Conservation (phyloP, 2,329 filamentous ascomycete genomes). For the Fonsecaea nubica region DNA sequence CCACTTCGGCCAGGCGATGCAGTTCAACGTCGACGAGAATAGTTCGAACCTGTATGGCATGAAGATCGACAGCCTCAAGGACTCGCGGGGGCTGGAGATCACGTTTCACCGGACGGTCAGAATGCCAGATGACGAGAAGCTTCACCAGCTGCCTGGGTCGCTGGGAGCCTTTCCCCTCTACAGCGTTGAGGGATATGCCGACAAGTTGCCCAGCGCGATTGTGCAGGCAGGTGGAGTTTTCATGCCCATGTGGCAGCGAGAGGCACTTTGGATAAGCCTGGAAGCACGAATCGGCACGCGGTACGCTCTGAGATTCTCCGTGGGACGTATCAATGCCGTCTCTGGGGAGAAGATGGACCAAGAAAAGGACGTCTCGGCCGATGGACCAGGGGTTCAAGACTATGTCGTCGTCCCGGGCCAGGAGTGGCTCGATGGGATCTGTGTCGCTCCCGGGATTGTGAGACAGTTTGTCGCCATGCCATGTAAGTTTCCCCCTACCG, state of each 20-base stretch:
- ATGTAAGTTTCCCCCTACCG: conserved; percentile 38
- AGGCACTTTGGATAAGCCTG: neutral
- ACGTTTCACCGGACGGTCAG: neutral
- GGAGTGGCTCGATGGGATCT: conserved; percentile 54
- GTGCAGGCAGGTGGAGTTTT: neutral
- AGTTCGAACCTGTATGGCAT: neutral
- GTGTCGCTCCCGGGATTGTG: conserved; percentile 45
- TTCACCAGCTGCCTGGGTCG: neutral
- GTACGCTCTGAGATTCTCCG: neutral
- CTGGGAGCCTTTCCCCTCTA: neutral
- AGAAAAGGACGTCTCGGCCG: neutral
- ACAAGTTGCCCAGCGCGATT: neutral
- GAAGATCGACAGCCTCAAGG: neutral
- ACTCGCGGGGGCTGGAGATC: neutral
- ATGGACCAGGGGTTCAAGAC: conserved; percentile 45
- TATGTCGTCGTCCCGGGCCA: conserved; percentile 53
- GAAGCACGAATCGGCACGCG: neutral
- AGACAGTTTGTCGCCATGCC: conserved; percentile 58
- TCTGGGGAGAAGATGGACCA: neutral
- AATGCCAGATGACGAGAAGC: neutral
- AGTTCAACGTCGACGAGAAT: neutral
- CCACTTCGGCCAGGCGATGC: neutral
- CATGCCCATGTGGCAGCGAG: conserved; percentile 6
- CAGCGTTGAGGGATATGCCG: neutral
- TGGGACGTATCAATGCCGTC: neutral